Conservation (phyloP, 208 protist species). For the Trichomonas tenax region DNA sequence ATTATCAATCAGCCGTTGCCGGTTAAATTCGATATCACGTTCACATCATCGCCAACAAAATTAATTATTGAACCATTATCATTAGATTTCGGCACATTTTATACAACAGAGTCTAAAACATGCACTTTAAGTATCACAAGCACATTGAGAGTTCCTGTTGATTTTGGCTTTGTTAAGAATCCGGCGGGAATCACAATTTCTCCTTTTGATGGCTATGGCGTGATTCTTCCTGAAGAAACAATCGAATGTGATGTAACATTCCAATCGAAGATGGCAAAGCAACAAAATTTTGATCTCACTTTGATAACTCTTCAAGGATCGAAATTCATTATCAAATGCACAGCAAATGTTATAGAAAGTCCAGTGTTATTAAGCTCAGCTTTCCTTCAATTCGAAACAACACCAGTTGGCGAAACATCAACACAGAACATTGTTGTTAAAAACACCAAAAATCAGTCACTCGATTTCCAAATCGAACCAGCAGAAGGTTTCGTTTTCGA, state of each 20-base stretch:
- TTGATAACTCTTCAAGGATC: not conserved
- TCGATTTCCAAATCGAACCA: not conserved
- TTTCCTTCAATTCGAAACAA: not conserved
- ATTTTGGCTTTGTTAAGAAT: not conserved
- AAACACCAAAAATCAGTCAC: not conserved
- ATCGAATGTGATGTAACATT: not conserved
- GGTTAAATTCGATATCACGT: not conserved
- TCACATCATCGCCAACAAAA: not conserved
- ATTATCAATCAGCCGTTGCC: not conserved
- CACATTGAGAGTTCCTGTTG: not conserved
- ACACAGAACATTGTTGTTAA: not conserved
- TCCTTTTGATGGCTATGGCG: not conserved
- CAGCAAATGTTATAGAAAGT: not conserved
- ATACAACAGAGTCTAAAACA: not conserved
- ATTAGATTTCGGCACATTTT: slow-evolving; percentile 14
- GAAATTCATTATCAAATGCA: not conserved
- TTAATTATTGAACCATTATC: not conserved
- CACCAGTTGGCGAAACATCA: not conserved
- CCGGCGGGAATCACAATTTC: not conserved
- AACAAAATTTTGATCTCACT: not conserved
- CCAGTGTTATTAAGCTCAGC: not conserved
- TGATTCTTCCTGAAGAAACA: not conserved
- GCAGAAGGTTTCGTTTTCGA: not conserved
- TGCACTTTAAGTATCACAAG: not conserved
- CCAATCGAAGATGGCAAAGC: not conserved